These are phyloP conservation scores for Lentinula raphanica DNA, from an alignment of 768 basidiomycete species.

Conservation along the genomic window DNA sequence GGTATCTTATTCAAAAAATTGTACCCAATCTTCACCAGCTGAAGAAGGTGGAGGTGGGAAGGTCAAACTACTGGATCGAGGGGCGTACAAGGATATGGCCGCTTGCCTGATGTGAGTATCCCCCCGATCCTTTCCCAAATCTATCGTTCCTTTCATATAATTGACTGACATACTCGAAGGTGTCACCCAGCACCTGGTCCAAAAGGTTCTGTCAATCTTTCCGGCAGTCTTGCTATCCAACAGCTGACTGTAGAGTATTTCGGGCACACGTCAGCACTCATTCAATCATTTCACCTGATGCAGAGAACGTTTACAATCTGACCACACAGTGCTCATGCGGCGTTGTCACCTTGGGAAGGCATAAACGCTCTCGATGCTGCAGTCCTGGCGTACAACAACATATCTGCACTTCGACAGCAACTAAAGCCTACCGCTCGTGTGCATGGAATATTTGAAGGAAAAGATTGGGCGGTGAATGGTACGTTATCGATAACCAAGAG, in stretches of 20 bases:
- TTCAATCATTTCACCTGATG: not conserved
- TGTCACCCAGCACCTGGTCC: constrained; percentile 82
- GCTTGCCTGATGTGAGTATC: constrained; percentile 63
- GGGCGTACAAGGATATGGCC: constrained; percentile 73
- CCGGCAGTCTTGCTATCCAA: constrained; percentile 58
- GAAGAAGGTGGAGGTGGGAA: constrained; percentile 81
- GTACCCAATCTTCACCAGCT: constrained; percentile 32
- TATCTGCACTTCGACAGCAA: constrained; percentile 79
- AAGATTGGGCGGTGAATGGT: constrained; percentile 74
- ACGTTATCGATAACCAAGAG: constrained; percentile 20
- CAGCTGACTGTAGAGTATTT: constrained; percentile 57
- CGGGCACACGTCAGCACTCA: constrained; percentile 59
- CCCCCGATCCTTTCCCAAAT: not conserved
- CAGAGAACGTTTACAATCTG: not conserved
- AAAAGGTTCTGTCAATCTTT: constrained; percentile 59
- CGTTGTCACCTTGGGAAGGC: constrained; percentile 81
- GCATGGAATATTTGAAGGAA: constrained; percentile 74
- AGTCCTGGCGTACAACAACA: constrained; percentile 77
- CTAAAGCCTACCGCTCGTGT: constrained; percentile 71
- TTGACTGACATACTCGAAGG: constrained; percentile 32
- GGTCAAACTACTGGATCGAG: constrained; percentile 58
- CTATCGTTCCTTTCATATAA: not conserved
- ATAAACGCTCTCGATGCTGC: constrained; percentile 82
- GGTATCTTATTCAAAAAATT: no score
- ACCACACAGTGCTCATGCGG: constrained; percentile 64